These are phyloP conservation scores for Hansenula lynferdii DNA, from an alignment of 1,139 yeast genomes.

Conservation along the genomic window DNA sequence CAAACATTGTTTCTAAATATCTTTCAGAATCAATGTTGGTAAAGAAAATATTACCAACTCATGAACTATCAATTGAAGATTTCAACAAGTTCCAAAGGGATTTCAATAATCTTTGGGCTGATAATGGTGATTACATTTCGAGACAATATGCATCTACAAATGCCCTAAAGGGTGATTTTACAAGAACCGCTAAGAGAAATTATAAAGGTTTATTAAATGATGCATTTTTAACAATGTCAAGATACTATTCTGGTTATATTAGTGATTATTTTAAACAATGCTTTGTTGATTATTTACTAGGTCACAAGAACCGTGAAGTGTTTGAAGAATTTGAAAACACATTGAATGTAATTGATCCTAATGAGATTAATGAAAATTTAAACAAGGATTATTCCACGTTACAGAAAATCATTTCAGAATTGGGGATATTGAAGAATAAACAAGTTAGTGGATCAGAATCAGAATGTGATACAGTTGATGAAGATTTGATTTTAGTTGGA, in stretches of 20 bases:
- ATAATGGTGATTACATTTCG: slow-evolving; percentile 40
- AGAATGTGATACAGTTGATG: slow-evolving; percentile 72
- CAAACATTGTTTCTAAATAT: slow-evolving; percentile 35
- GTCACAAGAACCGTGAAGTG: slow-evolving; percentile 27
- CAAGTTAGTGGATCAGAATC: slow-evolving; percentile 83
- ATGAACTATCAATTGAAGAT: slow-evolving; percentile 11
- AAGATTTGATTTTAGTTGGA: slow-evolving; percentile 19
- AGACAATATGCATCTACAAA: slow-evolving; percentile 38
- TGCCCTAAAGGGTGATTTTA: slow-evolving; percentile 40
- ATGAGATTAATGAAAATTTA: slow-evolving; percentile 21
- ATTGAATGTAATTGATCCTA: slow-evolving; percentile 29
- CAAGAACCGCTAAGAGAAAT: slow-evolving; percentile 35
- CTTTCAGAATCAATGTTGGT: slow-evolving; percentile 25
- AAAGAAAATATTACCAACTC: slow-evolving; percentile 21
- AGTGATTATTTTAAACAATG: slow-evolving; percentile 38
- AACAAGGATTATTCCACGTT: slow-evolving; percentile 30
- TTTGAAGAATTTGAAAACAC: slow-evolving; percentile 34
- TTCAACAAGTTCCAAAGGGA: slow-evolving; percentile 14
- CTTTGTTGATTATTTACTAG: slow-evolving; percentile 33
- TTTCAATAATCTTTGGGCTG: slow-evolving; percentile 37
- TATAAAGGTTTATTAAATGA: slow-evolving; percentile 35
- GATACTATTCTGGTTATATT: slow-evolving; percentile 36
- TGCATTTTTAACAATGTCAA: slow-evolving; percentile 33
- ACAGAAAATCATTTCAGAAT: slow-evolving; percentile 66
- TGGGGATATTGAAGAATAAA: slow-evolving; percentile 76